phyloP scores from a whole-genome alignment of 75 land plant species.

The Sequoia sempervirens region DNA sequence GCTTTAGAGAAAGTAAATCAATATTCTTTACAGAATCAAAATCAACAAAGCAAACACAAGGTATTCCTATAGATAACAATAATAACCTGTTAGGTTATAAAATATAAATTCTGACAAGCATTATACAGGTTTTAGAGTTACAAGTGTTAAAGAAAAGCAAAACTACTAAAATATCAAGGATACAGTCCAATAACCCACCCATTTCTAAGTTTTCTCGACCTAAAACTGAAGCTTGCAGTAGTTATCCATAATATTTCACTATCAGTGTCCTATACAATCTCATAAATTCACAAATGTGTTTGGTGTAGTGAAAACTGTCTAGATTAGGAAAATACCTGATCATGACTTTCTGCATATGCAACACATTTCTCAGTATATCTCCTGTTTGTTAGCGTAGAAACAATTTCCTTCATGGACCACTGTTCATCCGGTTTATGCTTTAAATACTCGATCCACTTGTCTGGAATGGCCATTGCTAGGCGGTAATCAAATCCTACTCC shows the following conservation, averaged over 20 bases:
- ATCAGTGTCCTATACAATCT: neutral
- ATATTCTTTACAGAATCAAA: neutral
- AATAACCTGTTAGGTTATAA: neutral
- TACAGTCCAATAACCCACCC: neutral
- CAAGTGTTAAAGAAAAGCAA: neutral
- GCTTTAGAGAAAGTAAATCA: neutral
- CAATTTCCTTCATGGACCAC: slow-evolving; percentile 93
- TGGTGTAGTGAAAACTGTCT: neutral
- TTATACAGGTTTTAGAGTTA: neutral
- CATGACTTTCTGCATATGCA: slow-evolving; percentile 97
- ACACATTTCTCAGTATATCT: slow-evolving; percentile 92
- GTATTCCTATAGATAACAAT: neutral
- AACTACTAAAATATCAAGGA: neutral
- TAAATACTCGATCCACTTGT: slow-evolving; percentile 76
- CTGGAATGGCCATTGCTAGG: slow-evolving; percentile 95
- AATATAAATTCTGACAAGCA: neutral
- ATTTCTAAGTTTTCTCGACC: neutral
- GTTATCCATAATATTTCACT: neutral
- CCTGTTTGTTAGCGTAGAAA: slow-evolving; percentile 62
- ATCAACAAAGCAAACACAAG: neutral
- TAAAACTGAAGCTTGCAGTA: neutral
- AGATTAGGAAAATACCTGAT: slow-evolving; percentile 59
- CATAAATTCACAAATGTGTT: neutral
- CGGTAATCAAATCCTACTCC: slow-evolving; percentile 95
- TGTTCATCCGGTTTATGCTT: slow-evolving; percentile 45